These are phyloP conservation scores for Agrocybe pediades DNA, from an alignment of 768 basidiomycete species.

Conservation along the genomic window DNA sequence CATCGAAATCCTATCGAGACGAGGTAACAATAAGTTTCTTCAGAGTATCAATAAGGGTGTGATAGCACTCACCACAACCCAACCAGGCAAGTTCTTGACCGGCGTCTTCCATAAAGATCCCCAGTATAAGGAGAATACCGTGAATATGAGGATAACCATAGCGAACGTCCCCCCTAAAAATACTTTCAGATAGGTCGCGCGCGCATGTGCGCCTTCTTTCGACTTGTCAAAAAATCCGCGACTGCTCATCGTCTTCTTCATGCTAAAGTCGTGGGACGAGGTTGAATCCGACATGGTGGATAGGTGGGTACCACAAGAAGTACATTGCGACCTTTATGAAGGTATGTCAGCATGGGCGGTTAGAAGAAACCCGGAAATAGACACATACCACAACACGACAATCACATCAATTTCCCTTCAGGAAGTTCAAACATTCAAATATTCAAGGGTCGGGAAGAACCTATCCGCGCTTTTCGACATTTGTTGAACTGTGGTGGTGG, in stretches of 20 bases:
- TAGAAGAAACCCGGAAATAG: neutral
- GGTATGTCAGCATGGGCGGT: neutral
- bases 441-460: too few species aligned
- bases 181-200: slow-evolving; percentile 47
- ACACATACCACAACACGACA: too few species aligned
- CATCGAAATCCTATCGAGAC: slow-evolving; percentile 74
- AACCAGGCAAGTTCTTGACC: slow-evolving; percentile 48
- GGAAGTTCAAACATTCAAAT: too few species aligned
- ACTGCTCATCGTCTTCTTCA: neutral
- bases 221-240: slow-evolving; percentile 30
- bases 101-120: slow-evolving; percentile 48
- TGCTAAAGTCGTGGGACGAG: neutral
- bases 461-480: too few species aligned
- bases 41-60: neutral
- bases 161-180: slow-evolving; percentile 36
- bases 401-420: too few species aligned
- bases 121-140: slow-evolving; percentile 61
- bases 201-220: slow-evolving; percentile 24
- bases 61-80: slow-evolving; percentile 50
- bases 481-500: too few species aligned
- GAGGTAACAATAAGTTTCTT: neutral
- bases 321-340: neutral
- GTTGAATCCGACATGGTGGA: neutral
- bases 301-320: neutral
- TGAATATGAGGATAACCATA: slow-evolving; percentile 46